Evolutionary conservation across 2,329 filamentous ascomycete genomes (phyloP).

Genomic region (Talaromyces amestolkiae): DNA sequence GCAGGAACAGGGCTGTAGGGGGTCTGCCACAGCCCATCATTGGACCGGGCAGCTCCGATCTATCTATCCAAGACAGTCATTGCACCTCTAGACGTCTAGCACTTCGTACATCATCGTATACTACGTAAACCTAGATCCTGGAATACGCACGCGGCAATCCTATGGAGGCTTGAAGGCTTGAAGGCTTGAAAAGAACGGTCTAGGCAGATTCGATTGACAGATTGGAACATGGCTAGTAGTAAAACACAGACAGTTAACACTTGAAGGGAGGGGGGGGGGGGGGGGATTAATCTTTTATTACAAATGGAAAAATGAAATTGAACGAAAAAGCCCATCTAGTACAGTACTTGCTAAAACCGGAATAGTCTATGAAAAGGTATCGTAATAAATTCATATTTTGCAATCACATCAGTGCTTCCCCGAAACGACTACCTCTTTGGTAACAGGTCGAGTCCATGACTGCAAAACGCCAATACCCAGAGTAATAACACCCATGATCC

Average conservation of each 20-base stretch:
- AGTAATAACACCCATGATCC: slow-evolving; percentile 77
- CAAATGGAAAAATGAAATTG: not conserved
- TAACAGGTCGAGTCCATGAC: slow-evolving; percentile 60
- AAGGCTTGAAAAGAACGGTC: not conserved
- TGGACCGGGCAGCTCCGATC: slow-evolving; percentile 3
- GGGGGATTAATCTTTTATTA: no score
- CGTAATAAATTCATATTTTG: not conserved
- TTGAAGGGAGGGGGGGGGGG: no score
- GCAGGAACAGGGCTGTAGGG: not conserved
- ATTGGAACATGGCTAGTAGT: not conserved
- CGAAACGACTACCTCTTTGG: slow-evolving; percentile 30
- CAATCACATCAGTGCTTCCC: not conserved
- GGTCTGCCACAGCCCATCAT: not conserved
- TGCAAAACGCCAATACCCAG: slow-evolving; percentile 68
- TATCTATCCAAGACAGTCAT: not conserved
- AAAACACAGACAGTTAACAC: not conserved
- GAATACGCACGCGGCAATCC: not conserved
- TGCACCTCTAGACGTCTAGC: not conserved
- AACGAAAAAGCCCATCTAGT: not conserved
- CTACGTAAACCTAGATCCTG: not conserved
- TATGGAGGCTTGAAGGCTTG: not conserved
- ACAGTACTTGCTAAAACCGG: slow-evolving; percentile 3
- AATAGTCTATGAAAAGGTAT: not conserved
- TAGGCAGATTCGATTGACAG: not conserved
- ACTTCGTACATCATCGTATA: not conserved